Evolutionary conservation across 495 filamentous ascomycete genomes (phyloP).

Genomic region (Podospora pseudocomata): DNA sequence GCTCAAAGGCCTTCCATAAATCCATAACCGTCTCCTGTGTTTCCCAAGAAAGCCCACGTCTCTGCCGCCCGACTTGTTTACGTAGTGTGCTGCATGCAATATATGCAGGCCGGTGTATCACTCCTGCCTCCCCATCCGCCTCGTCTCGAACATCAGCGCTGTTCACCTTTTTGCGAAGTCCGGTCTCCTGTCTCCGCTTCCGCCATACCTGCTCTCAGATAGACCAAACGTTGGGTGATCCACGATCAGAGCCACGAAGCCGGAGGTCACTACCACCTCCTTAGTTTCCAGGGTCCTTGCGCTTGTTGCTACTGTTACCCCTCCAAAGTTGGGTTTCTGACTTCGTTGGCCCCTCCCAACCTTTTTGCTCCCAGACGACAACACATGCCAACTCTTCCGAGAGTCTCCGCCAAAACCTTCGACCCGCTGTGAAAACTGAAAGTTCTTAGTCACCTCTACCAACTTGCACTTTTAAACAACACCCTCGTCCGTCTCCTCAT

Average conservation of each 20-base stretch:
- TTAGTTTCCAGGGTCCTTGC: background rate
- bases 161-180: background rate
- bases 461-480: background rate
- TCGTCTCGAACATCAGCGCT: background rate
- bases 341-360: background rate
- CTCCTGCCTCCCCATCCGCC: background rate
- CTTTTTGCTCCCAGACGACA: background rate
- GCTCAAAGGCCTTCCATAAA: background rate
- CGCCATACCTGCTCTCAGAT: background rate
- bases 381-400: background rate
- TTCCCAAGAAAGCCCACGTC: background rate
- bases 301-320: background rate
- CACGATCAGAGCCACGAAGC: background rate
- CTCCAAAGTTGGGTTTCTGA: constrained; percentile 1
- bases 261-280: background rate
- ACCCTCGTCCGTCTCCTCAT: background rate
- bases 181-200: background rate
- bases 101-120: background rate
- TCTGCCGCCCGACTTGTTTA: background rate
- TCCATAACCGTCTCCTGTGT: background rate
- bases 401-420: background rate
- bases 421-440: background rate
- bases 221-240: background rate
- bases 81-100: constrained; percentile 3
- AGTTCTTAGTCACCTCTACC: background rate